These are phyloP conservation scores for Rickenella mellea DNA, from an alignment of 768 basidiomycete genomes.

Conservation along the genomic window DNA sequence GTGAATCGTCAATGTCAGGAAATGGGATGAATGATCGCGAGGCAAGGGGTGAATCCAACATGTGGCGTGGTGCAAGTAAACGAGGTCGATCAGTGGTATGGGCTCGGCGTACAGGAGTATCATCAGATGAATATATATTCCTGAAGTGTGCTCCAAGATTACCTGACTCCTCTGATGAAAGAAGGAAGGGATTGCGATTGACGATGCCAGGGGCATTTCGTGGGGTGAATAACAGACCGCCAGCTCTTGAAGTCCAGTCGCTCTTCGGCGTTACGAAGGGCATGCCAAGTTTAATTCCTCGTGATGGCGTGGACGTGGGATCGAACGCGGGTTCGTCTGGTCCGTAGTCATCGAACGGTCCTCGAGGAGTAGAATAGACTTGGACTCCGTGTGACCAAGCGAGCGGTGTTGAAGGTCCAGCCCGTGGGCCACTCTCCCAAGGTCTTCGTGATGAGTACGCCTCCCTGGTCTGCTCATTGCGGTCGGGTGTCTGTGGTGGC, in stretches of 20 bases:
- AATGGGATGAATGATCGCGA: too few relatives aligned
- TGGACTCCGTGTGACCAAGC: conserved; percentile 13
- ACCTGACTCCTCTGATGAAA: too few relatives aligned
- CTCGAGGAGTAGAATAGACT: conserved; percentile 9
- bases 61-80: too few relatives aligned
- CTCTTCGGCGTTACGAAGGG: conserved; percentile 60
- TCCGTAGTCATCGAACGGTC: conserved; percentile 22
- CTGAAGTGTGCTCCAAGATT: too few relatives aligned
- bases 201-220: too few relatives aligned
- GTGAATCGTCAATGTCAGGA: too few relatives aligned
- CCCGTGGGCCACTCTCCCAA: conserved; percentile 32
- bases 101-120: too few relatives aligned
- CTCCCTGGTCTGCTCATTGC: conserved; percentile 13
- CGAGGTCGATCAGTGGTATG: too few relatives aligned
- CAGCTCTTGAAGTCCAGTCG: conserved; percentile 33
- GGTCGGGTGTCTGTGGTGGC: conserved; percentile 43
- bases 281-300: conserved; percentile 54
- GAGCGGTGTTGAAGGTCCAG: conserved; percentile 18
- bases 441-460: conserved; percentile 23
- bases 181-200: too few relatives aligned
- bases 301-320: conserved; percentile 73
- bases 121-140: too few relatives aligned
- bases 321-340: conserved; percentile 59
- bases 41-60: too few relatives aligned
- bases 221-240: conserved; percentile 47